Evolutionary conservation across 169 alveolate genomes (phyloP).

Genomic region (Eimeria sp.): DNA sequence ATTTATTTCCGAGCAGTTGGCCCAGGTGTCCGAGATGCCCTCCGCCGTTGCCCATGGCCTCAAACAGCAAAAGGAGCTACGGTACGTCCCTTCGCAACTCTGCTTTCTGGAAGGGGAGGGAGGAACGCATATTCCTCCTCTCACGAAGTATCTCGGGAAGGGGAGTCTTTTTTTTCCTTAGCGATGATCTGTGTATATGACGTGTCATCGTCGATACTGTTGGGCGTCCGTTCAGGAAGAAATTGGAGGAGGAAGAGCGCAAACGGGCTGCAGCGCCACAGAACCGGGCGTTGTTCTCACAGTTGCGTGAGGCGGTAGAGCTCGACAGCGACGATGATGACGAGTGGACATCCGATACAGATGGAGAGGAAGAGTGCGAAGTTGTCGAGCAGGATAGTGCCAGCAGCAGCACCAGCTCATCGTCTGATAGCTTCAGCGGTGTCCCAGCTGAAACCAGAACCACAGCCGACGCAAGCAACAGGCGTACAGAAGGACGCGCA

Average conservation of each 20-base stretch:
- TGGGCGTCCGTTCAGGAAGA: conserved; percentile 10
- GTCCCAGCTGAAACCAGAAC: neutral
- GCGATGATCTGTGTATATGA: neutral
- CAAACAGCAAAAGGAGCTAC: conserved; percentile 28
- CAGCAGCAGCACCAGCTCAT: conserved; percentile 67
- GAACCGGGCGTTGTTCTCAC: conserved; percentile 46
- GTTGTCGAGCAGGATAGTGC: conserved; percentile 11
- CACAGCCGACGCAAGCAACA: neutral
- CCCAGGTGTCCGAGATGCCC: conserved; percentile 50
- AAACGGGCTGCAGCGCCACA: conserved; percentile 32
- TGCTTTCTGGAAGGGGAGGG: neutral
- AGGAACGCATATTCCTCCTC: neutral
- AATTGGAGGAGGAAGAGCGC: conserved; percentile 39
- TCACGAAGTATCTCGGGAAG: neutral
- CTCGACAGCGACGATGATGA: conserved; percentile 60
- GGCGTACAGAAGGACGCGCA: neutral
- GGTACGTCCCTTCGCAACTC: neutral
- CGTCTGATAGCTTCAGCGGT: neutral
- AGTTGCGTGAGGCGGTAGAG: conserved; percentile 71
- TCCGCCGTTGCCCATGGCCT: conserved; percentile 51
- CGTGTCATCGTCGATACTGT: neutral
- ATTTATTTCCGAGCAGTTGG: conserved; percentile 34
- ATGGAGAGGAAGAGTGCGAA: neutral
- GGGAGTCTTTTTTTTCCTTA: neutral
- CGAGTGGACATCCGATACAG: conserved; percentile 34